phyloP scores from a whole-genome alignment of 2,329 filamentous ascomycete species.

The Sclerotinia subarctica region DNA sequence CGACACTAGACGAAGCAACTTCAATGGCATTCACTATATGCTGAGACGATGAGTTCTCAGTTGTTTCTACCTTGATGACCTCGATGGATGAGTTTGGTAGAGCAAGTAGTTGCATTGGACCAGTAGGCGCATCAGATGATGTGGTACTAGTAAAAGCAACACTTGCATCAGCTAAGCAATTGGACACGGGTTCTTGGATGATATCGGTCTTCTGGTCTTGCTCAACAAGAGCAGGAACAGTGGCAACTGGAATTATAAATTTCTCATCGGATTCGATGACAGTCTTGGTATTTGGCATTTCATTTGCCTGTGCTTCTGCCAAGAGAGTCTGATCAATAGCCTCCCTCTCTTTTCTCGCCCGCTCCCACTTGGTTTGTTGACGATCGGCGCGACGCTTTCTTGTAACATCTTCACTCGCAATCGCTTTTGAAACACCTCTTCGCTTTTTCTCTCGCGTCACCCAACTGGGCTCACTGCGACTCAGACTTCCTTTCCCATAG shows the following conservation, averaged over 20 bases:
- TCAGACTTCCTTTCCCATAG: conserved; percentile 90
- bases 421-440: conserved; percentile 58
- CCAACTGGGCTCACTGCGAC: conserved; percentile 94
- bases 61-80: neutral
- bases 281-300: neutral
- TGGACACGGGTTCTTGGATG: neutral
- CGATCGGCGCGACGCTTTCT: conserved; percentile 74
- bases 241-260: neutral
- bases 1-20: conserved; percentile 36
- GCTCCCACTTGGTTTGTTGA: conserved; percentile 81
- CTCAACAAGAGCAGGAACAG: neutral
- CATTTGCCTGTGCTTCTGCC: conserved; percentile 44
- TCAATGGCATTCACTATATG: neutral
- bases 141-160: neutral
- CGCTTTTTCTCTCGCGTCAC: conserved; percentile 75
- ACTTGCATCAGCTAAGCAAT: neutral
- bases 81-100: conserved; percentile 46
- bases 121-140: conserved; percentile 25
- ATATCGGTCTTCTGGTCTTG: neutral
- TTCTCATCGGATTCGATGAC: neutral
- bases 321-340: conserved; percentile 70
- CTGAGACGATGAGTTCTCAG: neutral
- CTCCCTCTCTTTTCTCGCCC: conserved; percentile 83
- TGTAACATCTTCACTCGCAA: conserved; percentile 81
- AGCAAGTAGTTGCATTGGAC: conserved; percentile 46